Evolutionary conservation across 2,329 filamentous ascomycete genomes (phyloP), one percentile per base, ranked within the genome.

Genomic region (Cryphonectria carpinicola): DNA sequence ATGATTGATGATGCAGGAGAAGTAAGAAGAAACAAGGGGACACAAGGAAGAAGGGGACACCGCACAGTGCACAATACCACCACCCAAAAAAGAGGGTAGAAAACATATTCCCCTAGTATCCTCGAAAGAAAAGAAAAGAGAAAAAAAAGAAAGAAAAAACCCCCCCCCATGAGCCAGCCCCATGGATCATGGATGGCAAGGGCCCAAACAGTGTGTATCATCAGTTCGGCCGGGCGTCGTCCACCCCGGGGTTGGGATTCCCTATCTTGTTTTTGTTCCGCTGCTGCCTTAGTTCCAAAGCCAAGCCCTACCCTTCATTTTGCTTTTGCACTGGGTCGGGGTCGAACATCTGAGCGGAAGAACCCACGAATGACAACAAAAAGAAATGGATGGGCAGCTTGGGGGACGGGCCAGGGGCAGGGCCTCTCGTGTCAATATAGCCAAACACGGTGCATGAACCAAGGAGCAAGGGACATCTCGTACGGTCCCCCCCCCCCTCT

Each of bases 391-490:
- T 37, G 56, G 56, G 5, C 54, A 32, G 46, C 46, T 10, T 49
- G 6, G 22, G 46, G 46, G 19, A 49, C 19, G 28, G 52, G 52
- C 52, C n/a, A 8, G 14, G 32, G 32, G 4, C 32, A 37, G 32
- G 52, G 52, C 10, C 32, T 4, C 54, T 4, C 54, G n/a, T 49
- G 58, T 61, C 58, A 13, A 39, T 61, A 35, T 39, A n/a, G 28
- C 46, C 58, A 61, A 61, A 61, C 58, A 61, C 58, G 58, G 58
- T 61, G 58, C 58, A 61, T 61, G 58, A 61, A 61, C 22, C 35
- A 14, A 14, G 19, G 7, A 22, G 56, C 32, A n/a, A 19, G 58
- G 32, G 35, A 32, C 25, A 35, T 32, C 28, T 58, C 54, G 25
- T 58, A 58, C 54, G 54, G 54, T 28, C 28, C 28, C 28, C 28